Conservation (phyloP, 495 filamentous ascomycete species). For the Neurospora intermedia region DNA sequence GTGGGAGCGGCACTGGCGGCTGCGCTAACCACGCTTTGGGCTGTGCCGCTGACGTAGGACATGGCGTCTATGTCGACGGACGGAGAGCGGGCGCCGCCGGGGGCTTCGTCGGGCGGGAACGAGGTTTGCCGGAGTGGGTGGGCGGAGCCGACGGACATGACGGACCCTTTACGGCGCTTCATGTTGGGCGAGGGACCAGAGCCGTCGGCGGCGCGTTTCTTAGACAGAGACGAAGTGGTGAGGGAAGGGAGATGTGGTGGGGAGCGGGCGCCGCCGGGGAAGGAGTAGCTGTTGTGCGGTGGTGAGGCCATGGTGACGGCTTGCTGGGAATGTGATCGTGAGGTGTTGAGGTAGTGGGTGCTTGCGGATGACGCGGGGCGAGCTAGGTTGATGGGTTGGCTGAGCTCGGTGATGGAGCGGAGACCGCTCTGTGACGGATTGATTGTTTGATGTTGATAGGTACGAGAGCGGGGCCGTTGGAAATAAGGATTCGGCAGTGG, state of each 20-base stretch:
- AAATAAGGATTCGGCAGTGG: not conserved
- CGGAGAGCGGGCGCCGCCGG: constrained; percentile 47
- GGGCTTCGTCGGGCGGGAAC: constrained; percentile 55
- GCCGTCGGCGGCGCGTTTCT: constrained; percentile 47
- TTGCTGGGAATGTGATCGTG: not conserved
- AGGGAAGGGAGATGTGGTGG: constrained; percentile 25
- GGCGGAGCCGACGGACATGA: constrained; percentile 41
- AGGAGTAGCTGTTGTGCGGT: constrained; percentile 23
- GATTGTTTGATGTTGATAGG: not conserved
- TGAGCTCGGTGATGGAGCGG: not conserved
- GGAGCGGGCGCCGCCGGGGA: constrained; percentile 15
- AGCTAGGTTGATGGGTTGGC: not conserved
- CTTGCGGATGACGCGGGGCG: not conserved
- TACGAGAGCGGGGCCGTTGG: not conserved
- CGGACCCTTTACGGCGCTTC: constrained; percentile 58
- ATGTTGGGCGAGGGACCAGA: constrained; percentile 27
- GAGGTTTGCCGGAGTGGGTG: constrained; percentile 86
- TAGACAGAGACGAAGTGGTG: constrained; percentile 43
- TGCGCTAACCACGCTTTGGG: constrained; percentile 42
- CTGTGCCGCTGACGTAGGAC: constrained; percentile 51
- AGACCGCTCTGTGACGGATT: not conserved
- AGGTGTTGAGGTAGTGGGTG: not conserved
- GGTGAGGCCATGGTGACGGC: constrained; percentile 48
- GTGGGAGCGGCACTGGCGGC: constrained; percentile 7
- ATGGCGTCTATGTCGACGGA: constrained; percentile 52